A percentile compares a stretch with the other conserved stretches of the same genome.
These are phyloP conservation scores for Scleromitrula shiraiana DNA, from an alignment of 2,329 filamentous ascomycete species.

Conservation along the genomic window DNA sequence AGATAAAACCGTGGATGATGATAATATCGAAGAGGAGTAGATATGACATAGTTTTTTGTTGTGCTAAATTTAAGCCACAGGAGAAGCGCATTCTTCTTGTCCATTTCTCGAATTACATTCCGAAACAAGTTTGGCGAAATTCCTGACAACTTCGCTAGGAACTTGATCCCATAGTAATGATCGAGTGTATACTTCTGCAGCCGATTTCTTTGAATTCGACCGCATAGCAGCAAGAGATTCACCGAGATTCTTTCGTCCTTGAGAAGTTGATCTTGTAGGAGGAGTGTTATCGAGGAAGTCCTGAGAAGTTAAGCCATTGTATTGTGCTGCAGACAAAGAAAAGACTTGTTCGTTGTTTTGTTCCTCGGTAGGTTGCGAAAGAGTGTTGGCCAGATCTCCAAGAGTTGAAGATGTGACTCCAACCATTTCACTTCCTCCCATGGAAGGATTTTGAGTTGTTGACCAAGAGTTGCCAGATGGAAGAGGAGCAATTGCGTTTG, in stretches of 20 bases:
- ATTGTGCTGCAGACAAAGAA: constrained; percentile 76
- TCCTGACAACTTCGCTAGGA: constrained; percentile 80
- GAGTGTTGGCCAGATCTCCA: constrained; percentile 57
- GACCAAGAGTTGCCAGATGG: constrained; percentile 45
- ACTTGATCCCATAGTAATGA: constrained; percentile 93
- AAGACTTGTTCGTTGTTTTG: constrained; percentile 87
- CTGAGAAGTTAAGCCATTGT: constrained; percentile 72
- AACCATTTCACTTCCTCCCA: constrained; percentile 37
- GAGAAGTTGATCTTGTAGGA: constrained; percentile 43
- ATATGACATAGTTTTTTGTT: not conserved
- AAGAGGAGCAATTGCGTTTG: constrained; percentile 38
- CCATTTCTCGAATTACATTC: constrained; percentile 49
- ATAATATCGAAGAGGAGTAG: constrained; percentile 11
- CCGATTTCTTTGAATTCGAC: constrained; percentile 59
- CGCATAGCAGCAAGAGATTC: constrained; percentile 77
- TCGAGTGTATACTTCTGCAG: constrained; percentile 84
- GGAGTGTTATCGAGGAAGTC: constrained; percentile 57
- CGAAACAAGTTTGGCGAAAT: constrained; percentile 86
- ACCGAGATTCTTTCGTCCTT: constrained; percentile 65
- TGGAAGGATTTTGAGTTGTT: constrained; percentile 32
- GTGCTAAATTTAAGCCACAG: constrained; percentile 4
- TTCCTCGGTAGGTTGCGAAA: constrained; percentile 70
- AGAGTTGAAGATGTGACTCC: constrained; percentile 52
- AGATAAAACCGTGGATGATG: constrained; percentile 6
- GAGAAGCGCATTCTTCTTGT: constrained; percentile 19